These are phyloP conservation scores for Penicillium italicum DNA, from an alignment of 2,329 filamentous ascomycete species.

Conservation along the genomic window DNA sequence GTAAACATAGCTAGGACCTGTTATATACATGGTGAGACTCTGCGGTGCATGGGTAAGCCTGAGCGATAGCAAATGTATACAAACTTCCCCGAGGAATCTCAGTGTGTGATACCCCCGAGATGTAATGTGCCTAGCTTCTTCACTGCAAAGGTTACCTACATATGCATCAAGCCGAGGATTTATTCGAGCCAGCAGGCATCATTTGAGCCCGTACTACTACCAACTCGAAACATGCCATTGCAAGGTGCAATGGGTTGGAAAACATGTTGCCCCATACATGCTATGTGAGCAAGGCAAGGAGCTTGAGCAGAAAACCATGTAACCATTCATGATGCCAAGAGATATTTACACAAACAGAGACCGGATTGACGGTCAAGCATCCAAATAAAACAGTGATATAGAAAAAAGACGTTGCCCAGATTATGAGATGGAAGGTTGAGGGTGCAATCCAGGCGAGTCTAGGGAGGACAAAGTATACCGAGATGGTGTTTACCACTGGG, in stretches of 20 bases:
- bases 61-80: background rate
- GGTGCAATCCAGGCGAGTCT: slow-evolving; percentile 10
- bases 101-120: background rate
- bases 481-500: slow-evolving; percentile 33
- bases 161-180: background rate
- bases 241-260: background rate
- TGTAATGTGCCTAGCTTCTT: background rate
- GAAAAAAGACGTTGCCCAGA: slow-evolving; percentile 20
- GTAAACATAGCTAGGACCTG: background rate
- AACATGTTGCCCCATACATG: background rate
- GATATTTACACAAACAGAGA: slow-evolving; percentile 37
- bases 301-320: slow-evolving; percentile 27
- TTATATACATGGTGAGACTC: background rate
- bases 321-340: slow-evolving; percentile 40
- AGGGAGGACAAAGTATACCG: slow-evolving; percentile 5
- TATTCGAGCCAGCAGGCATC: background rate
- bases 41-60: background rate
- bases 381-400: slow-evolving; percentile 22
- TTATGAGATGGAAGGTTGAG: slow-evolving; percentile 11
- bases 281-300: slow-evolving; percentile 3
- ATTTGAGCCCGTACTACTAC: background rate
- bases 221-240: background rate
- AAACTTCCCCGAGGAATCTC: background rate
- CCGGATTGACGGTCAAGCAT: slow-evolving; percentile 21
- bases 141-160: background rate